Base-by-base conservation (phyloP, 2,329 filamentous ascomycete species). In the Aureobasidium subglaciale region DNA sequence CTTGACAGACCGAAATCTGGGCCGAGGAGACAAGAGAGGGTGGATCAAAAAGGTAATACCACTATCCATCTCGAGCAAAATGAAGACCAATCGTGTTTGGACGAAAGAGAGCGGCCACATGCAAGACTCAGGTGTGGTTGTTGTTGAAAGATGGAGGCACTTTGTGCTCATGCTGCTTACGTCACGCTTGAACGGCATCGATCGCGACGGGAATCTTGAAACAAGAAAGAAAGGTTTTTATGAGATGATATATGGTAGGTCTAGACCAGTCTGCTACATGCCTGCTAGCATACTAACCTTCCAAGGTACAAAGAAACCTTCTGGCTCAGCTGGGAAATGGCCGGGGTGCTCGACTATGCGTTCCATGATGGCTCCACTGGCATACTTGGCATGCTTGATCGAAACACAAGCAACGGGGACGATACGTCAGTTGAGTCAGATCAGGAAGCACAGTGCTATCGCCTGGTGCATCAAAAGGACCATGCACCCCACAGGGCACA, bases 91-190 rank as follows among this genome's bases (percentile, higher is more conserved):
- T 3, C 40, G 63, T n/a, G 62, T 71, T 49, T 73, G 70, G 70
- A 68, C 62, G 1, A 70, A 70, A 4, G 61, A 68, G 22, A 71
- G 68, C 22, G 68, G 67, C 10, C 70, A 73, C 56, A 65, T 68
- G 59, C 74, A 76, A 62, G 74, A 76, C 60, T 75, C 72, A 13
- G 74, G 74, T 4, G 74, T 76, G 1, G 61, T 77, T 1, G 72
- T 76, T 3, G 68, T 76, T 4, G 73, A 77, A 59, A 76, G 73
- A 54, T 75, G 70, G 68, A 67, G 64, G 50, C 74, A 76, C 60
- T 76, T 75, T 59, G 64, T 75, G 16, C 65, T 73, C 0, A 63
- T 75, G 57, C 60, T 76, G 20, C 61, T 75, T 20, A 66, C 74
- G 9, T 68, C 69, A n/a, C 61, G 70, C 50, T 65, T 73, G 58